A percentile compares a stretch with the other conserved stretches of the same genome.
Evolutionary conservation across 2,329 filamentous ascomycete genomes (phyloP).

Genomic region (Penicillium sp.): DNA sequence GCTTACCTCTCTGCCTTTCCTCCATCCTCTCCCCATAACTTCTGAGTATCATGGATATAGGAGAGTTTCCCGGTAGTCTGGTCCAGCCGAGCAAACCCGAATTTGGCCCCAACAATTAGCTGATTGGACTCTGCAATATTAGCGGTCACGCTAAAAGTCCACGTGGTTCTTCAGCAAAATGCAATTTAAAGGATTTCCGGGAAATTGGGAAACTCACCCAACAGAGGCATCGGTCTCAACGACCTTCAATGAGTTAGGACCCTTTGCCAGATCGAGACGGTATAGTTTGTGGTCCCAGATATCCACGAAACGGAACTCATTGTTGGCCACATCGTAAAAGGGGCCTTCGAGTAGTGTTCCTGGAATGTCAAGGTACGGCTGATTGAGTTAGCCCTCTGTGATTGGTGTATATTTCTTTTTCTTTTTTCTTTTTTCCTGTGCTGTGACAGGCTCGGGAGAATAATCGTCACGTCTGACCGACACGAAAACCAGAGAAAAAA

Average conservation of each 20-base stretch:
- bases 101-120: conserved; percentile 77
- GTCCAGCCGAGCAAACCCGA: conserved; percentile 76
- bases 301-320: conserved; percentile 56
- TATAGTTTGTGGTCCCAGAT: conserved; percentile 76
- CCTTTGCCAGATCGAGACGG: conserved; percentile 64
- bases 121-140: conserved; percentile 67
- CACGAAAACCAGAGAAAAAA: conserved; percentile 7
- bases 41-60: conserved; percentile 58
- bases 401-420: conserved; percentile 14
- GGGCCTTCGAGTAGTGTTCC: conserved; percentile 46
- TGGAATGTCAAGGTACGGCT: conserved; percentile 43
- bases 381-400: conserved; percentile 10
- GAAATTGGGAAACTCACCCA: conserved; percentile 41
- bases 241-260: conserved; percentile 57
- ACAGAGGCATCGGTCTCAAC: conserved; percentile 60
- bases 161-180: conserved; percentile 18
- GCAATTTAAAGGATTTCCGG: neutral
- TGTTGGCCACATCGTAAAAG: conserved; percentile 39
- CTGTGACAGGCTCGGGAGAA: conserved; percentile 2
- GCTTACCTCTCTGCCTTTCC: conserved; percentile 49
- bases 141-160: conserved; percentile 62
- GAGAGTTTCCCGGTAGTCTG: conserved; percentile 56
- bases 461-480: conserved; percentile 18
- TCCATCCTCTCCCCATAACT: conserved; percentile 48
- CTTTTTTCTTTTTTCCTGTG: neutral